Conservation (phyloP, 1,284 basidiomycete species). For the Athelia psychrophila region DNA sequence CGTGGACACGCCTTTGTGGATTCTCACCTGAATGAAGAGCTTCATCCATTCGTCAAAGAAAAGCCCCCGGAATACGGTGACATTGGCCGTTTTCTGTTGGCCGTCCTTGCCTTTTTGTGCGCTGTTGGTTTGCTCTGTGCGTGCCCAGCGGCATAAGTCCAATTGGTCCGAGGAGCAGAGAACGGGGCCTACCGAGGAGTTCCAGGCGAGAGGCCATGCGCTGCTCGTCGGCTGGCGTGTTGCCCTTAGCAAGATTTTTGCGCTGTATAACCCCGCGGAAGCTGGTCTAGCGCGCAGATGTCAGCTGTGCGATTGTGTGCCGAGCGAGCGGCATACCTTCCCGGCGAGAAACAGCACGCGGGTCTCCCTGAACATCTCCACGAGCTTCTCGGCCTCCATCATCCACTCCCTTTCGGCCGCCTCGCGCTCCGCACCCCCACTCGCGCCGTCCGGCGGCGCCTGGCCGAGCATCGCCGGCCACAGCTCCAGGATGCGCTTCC, state of each 20-base stretch:
- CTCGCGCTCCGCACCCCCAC: constrained; percentile 18
- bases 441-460: constrained; percentile 24
- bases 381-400: constrained; percentile 78
- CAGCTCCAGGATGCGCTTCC: constrained; percentile 44
- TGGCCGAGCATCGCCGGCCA: constrained; percentile 37
- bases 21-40: constrained; percentile 80
- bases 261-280: constrained; percentile 70
- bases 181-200: constrained; percentile 54
- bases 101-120: constrained; percentile 33
- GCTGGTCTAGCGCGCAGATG: constrained; percentile 31
- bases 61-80: constrained; percentile 78
- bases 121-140: constrained; percentile 16
- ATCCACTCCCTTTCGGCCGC: constrained; percentile 70
- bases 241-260: constrained; percentile 35
- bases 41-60: constrained; percentile 84
- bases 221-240: constrained; percentile 65
- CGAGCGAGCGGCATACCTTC: constrained; percentile 45
- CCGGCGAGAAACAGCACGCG: constrained; percentile 79
- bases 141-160: too few species aligned
- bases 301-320: not conserved
- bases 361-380: constrained; percentile 88
- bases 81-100: constrained; percentile 31
- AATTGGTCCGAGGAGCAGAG: too few species aligned
- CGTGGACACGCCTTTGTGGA: not conserved
- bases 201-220: constrained; percentile 75